Evolutionary conservation across 768 basidiomycete species (phyloP).

Genomic region (Tulasnella sp.): DNA sequence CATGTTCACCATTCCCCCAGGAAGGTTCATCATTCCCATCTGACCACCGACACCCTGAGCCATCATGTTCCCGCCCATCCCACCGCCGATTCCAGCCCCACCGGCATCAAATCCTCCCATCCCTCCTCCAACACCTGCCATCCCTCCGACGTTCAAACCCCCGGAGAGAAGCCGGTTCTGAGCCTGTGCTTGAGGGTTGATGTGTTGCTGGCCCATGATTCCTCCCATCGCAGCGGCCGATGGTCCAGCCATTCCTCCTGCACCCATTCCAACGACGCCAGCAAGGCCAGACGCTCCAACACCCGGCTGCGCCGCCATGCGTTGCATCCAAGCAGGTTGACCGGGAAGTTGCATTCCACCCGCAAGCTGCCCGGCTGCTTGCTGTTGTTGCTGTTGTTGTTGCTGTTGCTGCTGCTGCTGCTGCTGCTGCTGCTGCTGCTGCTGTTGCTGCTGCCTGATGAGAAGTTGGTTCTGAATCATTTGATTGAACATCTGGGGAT

Average conservation of each 20-base stretch:
- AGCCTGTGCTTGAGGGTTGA: conserved; percentile 29
- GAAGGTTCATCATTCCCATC: conserved; percentile 11
- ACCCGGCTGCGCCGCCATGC: neutral
- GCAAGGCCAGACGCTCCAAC: neutral
- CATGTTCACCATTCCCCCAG: conserved; percentile 26
- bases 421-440: conserved; percentile 13
- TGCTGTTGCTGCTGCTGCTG: conserved; percentile 31
- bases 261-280: conserved; percentile 11
- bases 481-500: conserved; percentile 19
- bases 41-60: neutral
- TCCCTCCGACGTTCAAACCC: neutral
- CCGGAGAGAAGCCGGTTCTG: conserved; percentile 29
- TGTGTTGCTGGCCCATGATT: conserved; percentile 20
- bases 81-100: neutral
- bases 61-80: conserved; percentile 13
- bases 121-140: conserved; percentile 9
- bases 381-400: conserved; percentile 27
- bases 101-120: conserved; percentile 12
- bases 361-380: neutral
- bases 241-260: neutral
- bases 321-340: conserved; percentile 26
- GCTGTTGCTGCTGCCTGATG: conserved; percentile 2
- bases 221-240: neutral
- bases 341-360: neutral
- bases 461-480: conserved; percentile 2